Evolutionary conservation across 2,329 filamentous ascomycete genomes (phyloP).

Genomic region (Lasiodiplodia sp.): DNA sequence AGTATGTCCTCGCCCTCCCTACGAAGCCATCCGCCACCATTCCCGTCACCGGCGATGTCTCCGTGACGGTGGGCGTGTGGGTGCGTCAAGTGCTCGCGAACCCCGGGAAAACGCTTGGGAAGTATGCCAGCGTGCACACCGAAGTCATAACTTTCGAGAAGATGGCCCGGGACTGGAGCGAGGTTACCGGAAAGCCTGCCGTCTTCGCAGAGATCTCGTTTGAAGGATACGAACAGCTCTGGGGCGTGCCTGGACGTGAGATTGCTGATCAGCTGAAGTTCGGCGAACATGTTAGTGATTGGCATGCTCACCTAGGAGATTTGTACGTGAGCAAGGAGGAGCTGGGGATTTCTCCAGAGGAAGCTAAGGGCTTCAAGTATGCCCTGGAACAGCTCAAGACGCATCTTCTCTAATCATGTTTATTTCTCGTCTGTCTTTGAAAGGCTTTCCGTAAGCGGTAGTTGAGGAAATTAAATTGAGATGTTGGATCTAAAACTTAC

Average conservation of each 20-base stretch:
- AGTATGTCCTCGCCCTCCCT: constrained; percentile 39
- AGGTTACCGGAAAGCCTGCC: constrained; percentile 40
- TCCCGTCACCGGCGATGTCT: constrained; percentile 40
- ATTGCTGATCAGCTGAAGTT: constrained; percentile 39
- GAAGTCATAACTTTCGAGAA: constrained; percentile 40
- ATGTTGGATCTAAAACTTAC: too few relatives aligned
- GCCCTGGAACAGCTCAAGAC: constrained; percentile 34
- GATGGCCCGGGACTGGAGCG: constrained; percentile 39
- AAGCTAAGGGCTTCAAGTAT: constrained; percentile 38
- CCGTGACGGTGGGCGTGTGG: constrained; percentile 40
- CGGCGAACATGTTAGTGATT: constrained; percentile 39
- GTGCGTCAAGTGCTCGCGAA: constrained; percentile 38
- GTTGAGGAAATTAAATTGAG: too few relatives aligned
- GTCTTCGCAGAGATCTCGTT: constrained; percentile 36
- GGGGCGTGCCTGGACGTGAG: constrained; percentile 37
- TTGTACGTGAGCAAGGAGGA: constrained; percentile 37
- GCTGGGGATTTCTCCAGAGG: constrained; percentile 37
- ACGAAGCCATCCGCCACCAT: constrained; percentile 37
- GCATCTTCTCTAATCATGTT: not conserved
- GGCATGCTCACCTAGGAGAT: constrained; percentile 33
- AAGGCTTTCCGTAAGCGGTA: not conserved
- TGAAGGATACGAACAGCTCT: constrained; percentile 35
- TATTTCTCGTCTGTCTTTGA: not conserved
- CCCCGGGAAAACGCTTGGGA: constrained; percentile 34
- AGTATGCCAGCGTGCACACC: constrained; percentile 39